Evolutionary conservation across 108 stramenopile species (phyloP), one percentile per base, ranked within the genome.

Genomic region (Cyclotella atomus): DNA sequence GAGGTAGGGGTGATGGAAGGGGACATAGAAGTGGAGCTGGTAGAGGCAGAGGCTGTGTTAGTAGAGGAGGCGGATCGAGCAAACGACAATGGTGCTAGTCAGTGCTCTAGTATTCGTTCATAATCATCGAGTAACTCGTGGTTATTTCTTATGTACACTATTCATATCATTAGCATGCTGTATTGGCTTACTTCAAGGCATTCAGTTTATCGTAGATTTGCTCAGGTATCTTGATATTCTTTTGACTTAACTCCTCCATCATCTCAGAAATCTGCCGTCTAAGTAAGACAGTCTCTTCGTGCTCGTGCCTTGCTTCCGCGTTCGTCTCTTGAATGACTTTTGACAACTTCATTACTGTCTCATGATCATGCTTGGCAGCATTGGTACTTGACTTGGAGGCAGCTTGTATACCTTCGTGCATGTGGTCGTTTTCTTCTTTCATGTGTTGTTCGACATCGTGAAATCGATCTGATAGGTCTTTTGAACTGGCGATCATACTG

Each of bases 81-180:
- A 43, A 57, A 30, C 36, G 68, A 24, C 76, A 76, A 34, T 76
- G 76, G 76, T 76, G 68, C 62, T 76, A 69, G 36, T 12, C n/a
- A n/a, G n/a, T n/a, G n/a, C n/a, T n/a, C n/a, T n/a, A n/a, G n/a
- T n/a, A n/a, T n/a, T n/a, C n/a, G n/a, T n/a, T n/a, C n/a, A n/a
- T n/a, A n/a, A n/a, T n/a, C n/a, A n/a, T n/a, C n/a, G n/a, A n/a
- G n/a, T n/a, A n/a, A n/a, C n/a, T n/a, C n/a, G n/a, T n/a, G n/a
- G n/a, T n/a, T n/a, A n/a, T n/a, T n/a, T n/a, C n/a, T n/a, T n/a
- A n/a, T n/a, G n/a, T n/a, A n/a, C n/a, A n/a, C n/a, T n/a, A n/a
- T n/a, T n/a, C n/a, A n/a, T n/a, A n/a, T n/a, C n/a, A n/a, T n/a
- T n/a, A n/a, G n/a, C n/a, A n/a, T n/a, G n/a, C n/a, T n/a, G n/a